Conservation (phyloP, 768 basidiomycete genomes). For the Floccularia luteovirens region DNA sequence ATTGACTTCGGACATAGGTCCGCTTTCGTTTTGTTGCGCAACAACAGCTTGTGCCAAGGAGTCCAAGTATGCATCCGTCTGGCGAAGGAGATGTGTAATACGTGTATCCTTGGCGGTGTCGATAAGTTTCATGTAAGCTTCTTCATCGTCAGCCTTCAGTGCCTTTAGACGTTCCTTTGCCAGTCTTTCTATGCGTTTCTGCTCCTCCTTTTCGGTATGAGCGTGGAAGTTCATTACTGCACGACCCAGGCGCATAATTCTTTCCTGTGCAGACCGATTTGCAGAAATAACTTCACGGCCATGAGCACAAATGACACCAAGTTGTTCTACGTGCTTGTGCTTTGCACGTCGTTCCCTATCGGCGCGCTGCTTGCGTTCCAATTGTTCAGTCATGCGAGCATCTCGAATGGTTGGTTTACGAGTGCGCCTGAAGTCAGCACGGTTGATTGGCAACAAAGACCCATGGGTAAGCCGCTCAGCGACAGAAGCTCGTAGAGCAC, state of each 20-base stretch:
- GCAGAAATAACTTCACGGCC: conserved; percentile 67
- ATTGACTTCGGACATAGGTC: conserved; percentile 27
- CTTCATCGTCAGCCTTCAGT: conserved; percentile 96
- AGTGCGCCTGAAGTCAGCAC: conserved; percentile 81
- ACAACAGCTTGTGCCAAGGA: conserved; percentile 90
- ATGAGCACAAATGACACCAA: conserved; percentile 79
- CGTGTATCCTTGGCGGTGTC: conserved; percentile 99
- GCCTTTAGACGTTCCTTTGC: conserved; percentile 98
- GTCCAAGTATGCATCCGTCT: conserved; percentile 94
- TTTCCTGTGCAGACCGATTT: conserved; percentile 56
- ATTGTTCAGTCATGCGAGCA: conserved; percentile 80
- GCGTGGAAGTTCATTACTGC: conserved; percentile 79
- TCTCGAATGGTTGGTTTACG: conserved; percentile 86
- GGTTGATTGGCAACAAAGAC: conserved; percentile 83
- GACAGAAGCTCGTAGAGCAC: conserved; percentile 76
- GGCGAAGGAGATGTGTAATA: conserved; percentile 91
- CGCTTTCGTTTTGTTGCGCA: conserved; percentile 80
- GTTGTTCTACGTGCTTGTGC: conserved; percentile 93
- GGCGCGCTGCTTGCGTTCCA: conserved; percentile 84
- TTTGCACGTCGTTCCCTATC: conserved; percentile 94
- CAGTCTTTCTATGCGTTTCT: conserved; percentile 92
- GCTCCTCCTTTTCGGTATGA: conserved; percentile 95
- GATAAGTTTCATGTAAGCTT: conserved; percentile 98
- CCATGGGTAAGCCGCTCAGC: conserved; percentile 86
- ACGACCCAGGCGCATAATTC: conserved; percentile 69